These are phyloP conservation scores for Boletus sp. DNA, from an alignment of 768 basidiomycete genomes.

Conservation along the genomic window DNA sequence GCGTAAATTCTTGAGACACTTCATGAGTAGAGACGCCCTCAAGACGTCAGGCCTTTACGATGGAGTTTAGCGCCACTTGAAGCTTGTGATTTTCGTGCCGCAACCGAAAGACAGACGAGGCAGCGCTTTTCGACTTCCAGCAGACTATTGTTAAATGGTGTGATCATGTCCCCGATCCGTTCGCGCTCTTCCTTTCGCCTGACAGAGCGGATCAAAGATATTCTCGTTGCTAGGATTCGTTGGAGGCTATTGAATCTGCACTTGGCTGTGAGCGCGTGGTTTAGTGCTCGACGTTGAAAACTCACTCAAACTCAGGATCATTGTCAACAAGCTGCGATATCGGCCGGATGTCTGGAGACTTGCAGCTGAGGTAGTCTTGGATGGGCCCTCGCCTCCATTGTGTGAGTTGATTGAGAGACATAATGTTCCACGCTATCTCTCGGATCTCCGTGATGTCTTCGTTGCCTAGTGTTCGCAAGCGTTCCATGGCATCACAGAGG, in stretches of 20 bases:
- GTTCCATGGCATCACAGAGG: constrained; percentile 59
- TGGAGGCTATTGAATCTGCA: constrained; percentile 75
- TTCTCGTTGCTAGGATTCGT: constrained; percentile 73
- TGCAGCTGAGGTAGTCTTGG: constrained; percentile 28
- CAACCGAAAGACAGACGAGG: constrained; percentile 67
- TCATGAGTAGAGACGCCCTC: constrained; percentile 45
- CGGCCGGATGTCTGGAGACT: constrained; percentile 34
- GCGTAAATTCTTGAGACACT: constrained; percentile 79
- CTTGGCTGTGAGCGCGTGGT: constrained; percentile 11
- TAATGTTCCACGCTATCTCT: constrained; percentile 63
- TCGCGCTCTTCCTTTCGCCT: constrained; percentile 68
- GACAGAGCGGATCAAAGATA: constrained; percentile 74
- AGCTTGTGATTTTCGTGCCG: constrained; percentile 68
- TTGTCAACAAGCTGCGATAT: constrained; percentile 49
- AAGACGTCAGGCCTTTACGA: constrained; percentile 70
- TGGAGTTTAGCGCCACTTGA: constrained; percentile 85
- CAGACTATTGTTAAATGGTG: constrained; percentile 51
- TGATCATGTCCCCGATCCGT: constrained; percentile 69
- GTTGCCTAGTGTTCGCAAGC: constrained; percentile 62
- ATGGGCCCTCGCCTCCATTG: constrained; percentile 50
- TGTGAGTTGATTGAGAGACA: constrained; percentile 78
- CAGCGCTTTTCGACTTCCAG: constrained; percentile 64
- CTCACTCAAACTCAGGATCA: constrained; percentile 66
- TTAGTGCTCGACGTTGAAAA: constrained; percentile 9
- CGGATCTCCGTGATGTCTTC: constrained; percentile 82